Conservation (phyloP, 2,329 filamentous ascomycete genomes). For the Scedosporium aurantiacum region DNA sequence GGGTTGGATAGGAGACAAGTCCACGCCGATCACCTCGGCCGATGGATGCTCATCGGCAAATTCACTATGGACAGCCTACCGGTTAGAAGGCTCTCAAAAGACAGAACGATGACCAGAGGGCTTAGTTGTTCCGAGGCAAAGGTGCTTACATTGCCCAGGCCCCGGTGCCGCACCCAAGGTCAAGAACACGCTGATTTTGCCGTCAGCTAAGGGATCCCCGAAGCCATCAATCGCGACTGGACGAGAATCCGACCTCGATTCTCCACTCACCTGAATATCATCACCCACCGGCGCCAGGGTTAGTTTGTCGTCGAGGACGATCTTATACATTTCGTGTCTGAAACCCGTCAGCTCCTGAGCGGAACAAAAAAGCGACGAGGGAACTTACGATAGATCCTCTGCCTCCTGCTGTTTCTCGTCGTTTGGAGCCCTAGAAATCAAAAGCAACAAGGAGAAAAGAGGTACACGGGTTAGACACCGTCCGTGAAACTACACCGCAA, state of each 20-base stretch:
- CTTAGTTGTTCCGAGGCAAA: too few relatives aligned
- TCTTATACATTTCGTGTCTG: conserved; percentile 17
- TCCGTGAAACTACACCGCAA: background rate
- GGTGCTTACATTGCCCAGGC: conserved; percentile 23
- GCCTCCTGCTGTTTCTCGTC: conserved; percentile 18
- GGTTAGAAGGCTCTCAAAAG: background rate
- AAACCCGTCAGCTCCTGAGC: background rate
- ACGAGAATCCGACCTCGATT: background rate
- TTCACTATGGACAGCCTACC: background rate
- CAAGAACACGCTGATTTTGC: conserved; percentile 17
- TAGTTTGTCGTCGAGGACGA: conserved; percentile 19
- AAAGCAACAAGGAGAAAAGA: too few relatives aligned
- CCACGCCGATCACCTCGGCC: conserved; percentile 38
- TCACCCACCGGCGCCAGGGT: conserved; percentile 21
- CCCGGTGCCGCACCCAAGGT: conserved; percentile 25
- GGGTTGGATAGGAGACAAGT: conserved; percentile 48
- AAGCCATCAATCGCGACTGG: background rate
- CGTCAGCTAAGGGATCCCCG: too few relatives aligned
- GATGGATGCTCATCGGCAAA: conserved; percentile 31
- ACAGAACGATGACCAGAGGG: background rate
- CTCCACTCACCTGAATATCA: conserved; percentile 14
- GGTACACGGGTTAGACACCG: background rate
- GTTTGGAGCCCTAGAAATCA: conserved; percentile 16
- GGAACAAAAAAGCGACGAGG: background rate
- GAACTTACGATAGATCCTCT: conserved; percentile 16